Conservation (phyloP, 345 rosid genomes). For the Hibiscus syriacus region DNA sequence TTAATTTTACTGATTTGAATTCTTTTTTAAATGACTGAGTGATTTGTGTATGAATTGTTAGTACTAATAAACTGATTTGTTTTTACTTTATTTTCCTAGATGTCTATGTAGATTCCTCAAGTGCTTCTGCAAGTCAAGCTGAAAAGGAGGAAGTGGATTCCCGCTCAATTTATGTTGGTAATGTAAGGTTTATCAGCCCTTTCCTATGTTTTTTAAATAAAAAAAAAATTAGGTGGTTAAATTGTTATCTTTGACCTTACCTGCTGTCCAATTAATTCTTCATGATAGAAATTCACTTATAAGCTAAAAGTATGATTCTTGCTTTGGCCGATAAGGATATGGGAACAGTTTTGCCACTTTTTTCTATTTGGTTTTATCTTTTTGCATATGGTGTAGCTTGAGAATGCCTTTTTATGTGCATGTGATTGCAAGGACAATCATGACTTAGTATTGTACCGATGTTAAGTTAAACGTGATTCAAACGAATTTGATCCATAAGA, state of each 20-base stretch:
- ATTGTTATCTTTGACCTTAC: not conserved
- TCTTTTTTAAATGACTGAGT: too few species aligned
- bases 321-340: not conserved
- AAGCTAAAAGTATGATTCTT: not conserved
- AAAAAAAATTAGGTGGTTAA: too few species aligned
- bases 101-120: not conserved
- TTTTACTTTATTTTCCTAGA: not conserved
- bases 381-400: not conserved
- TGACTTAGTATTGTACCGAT: not conserved
- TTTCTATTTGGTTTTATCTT: not conserved
- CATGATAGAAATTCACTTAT: not conserved
- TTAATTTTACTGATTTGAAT: too few species aligned
- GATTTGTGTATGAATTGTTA: not conserved
- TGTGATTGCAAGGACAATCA: not conserved
- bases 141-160: slow-evolving; percentile 98
- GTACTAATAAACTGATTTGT: not conserved
- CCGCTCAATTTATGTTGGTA: slow-evolving; percentile 93
- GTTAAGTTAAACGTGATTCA: not conserved
- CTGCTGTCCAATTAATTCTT: not conserved
- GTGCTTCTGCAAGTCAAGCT: slow-evolving; percentile 23
- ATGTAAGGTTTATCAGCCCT: slow-evolving; percentile 55
- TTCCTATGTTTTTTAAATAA: too few species aligned
- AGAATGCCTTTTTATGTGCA: not conserved
- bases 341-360: not conserved
- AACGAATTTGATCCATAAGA: not conserved